Percentiles rank a stretch among this genome's conserved stretches.
These are phyloP conservation scores for Chaetomium globosum DNA, from an alignment of 2,329 filamentous ascomycete genomes.

Conservation along the genomic window DNA sequence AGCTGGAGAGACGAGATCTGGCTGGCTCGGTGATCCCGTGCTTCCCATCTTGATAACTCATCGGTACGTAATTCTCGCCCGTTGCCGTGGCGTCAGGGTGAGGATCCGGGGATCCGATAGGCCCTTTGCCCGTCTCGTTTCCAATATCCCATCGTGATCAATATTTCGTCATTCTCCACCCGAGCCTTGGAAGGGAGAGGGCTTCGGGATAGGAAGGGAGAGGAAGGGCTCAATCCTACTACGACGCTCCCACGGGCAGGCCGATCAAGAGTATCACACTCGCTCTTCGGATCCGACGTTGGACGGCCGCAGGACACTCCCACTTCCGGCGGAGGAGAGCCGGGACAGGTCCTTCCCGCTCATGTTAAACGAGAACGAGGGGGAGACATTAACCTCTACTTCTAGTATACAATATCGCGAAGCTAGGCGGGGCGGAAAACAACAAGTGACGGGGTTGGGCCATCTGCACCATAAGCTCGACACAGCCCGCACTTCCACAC, in stretches of 20 bases:
- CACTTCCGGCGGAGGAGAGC: not conserved
- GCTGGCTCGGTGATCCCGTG: conserved; percentile 21
- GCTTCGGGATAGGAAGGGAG: not conserved
- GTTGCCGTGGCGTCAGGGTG: conserved; percentile 17
- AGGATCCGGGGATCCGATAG: conserved; percentile 1
- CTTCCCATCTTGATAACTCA: not conserved
- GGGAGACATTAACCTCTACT: not conserved
- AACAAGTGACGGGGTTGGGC: not conserved
- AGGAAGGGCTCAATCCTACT: conserved; percentile 18
- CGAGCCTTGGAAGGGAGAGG: not conserved
- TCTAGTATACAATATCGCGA: not conserved
- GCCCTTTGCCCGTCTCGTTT: not conserved
- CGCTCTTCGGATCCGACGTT: not conserved
- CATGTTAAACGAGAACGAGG: not conserved
- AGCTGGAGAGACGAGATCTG: conserved; percentile 13
- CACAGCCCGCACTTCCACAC: conserved; percentile 1
- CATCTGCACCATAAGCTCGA: conserved; percentile 6
- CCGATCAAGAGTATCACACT: conserved; percentile 11
- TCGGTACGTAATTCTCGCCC: conserved; percentile 16
- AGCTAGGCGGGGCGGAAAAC: not conserved
- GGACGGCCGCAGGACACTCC: not conserved
- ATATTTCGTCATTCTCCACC: conserved; percentile 15
- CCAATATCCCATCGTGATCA: conserved; percentile 12
- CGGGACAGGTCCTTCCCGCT: conserved; percentile 17
- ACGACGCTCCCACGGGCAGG: conserved; percentile 12